Percentiles rank a stretch among this genome's conserved stretches.
Evolutionary conservation across 768 basidiomycete species (phyloP).

Genomic region (Podaxis sp.): DNA sequence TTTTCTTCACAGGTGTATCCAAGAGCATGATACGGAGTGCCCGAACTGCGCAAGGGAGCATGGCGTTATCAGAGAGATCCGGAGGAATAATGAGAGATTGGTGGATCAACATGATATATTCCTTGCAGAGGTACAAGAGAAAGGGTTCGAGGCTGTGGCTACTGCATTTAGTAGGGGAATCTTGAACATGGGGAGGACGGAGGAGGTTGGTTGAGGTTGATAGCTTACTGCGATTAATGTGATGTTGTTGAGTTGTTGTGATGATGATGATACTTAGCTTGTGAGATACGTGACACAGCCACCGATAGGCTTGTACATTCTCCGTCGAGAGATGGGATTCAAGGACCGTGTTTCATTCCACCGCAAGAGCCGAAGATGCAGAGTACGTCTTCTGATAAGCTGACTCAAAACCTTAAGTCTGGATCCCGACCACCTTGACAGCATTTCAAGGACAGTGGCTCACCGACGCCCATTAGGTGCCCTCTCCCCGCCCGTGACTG

Average conservation of each 20-base stretch:
- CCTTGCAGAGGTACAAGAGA: slow-evolving; percentile 67
- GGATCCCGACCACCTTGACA: neutral
- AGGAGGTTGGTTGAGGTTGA: slow-evolving; percentile 22
- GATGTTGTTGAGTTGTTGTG: neutral
- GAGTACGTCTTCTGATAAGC: neutral
- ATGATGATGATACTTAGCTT: neutral
- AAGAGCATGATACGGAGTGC: slow-evolving; percentile 86
- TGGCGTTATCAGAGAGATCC: slow-evolving; percentile 84
- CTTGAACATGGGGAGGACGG: slow-evolving; percentile 38
- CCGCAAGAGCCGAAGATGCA: slow-evolving; percentile 2
- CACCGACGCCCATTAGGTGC: slow-evolving; percentile 1
- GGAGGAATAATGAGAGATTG: slow-evolving; percentile 78
- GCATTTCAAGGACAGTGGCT: slow-evolving; percentile 12
- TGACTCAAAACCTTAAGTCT: neutral
- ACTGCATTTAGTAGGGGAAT: slow-evolving; percentile 66
- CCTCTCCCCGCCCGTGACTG: neutral
- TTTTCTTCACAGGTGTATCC: slow-evolving; percentile 60
- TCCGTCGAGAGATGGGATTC: neutral
- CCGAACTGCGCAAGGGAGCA: slow-evolving; percentile 86
- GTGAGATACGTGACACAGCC: slow-evolving; percentile 2
- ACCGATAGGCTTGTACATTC: neutral
- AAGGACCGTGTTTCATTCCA: neutral
- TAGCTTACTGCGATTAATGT: neutral
- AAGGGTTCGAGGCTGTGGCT: slow-evolving; percentile 70
- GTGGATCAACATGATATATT: slow-evolving; percentile 82